Evolutionary conservation across 495 filamentous ascomycete species (phyloP).

Genomic region (Penicillium maclennaniae): DNA sequence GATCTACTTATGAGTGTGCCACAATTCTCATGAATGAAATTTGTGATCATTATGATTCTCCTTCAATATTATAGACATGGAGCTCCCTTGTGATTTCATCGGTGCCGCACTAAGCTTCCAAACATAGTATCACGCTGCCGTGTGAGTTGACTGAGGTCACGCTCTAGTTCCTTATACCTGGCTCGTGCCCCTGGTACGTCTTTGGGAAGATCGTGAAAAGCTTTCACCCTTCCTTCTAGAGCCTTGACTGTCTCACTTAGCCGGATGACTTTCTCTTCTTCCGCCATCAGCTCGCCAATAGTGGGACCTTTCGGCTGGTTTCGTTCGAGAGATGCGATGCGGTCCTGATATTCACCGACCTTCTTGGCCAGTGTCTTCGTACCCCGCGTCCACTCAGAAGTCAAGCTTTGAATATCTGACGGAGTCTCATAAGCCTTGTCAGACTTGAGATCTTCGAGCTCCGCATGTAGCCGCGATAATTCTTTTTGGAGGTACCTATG

Average conservation of each 20-base stretch:
- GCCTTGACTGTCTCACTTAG: slow-evolving; percentile 36
- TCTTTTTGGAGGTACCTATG: slow-evolving; percentile 44
- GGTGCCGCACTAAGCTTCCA: slow-evolving; percentile 44
- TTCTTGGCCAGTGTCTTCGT: slow-evolving; percentile 56
- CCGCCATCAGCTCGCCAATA: slow-evolving; percentile 48
- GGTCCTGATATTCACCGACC: slow-evolving; percentile 55
- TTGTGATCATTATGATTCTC: background rate
- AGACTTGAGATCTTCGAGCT: slow-evolving; percentile 38
- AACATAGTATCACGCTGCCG: slow-evolving; percentile 64
- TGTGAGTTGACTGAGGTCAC: slow-evolving; percentile 55
- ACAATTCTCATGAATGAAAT: background rate
- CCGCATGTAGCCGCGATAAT: slow-evolving; percentile 28
- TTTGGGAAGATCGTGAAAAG: slow-evolving; percentile 65
- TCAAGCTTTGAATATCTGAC: slow-evolving; percentile 51
- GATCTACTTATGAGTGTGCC: slow-evolving; percentile 6
- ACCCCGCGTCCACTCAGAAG: slow-evolving; percentile 57
- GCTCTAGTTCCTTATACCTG: slow-evolving; percentile 60
- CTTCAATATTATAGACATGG: background rate
- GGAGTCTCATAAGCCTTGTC: slow-evolving; percentile 49
- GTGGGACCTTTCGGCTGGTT: slow-evolving; percentile 35
- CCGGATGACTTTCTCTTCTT: slow-evolving; percentile 39
- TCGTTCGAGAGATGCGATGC: slow-evolving; percentile 39
- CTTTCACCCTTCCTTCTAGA: slow-evolving; percentile 52
- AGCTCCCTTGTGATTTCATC: background rate
- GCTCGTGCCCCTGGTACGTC: slow-evolving; percentile 62